phyloP scores from a whole-genome alignment of 129 eudicot species.

The Saposhnikovia divaricata region DNA sequence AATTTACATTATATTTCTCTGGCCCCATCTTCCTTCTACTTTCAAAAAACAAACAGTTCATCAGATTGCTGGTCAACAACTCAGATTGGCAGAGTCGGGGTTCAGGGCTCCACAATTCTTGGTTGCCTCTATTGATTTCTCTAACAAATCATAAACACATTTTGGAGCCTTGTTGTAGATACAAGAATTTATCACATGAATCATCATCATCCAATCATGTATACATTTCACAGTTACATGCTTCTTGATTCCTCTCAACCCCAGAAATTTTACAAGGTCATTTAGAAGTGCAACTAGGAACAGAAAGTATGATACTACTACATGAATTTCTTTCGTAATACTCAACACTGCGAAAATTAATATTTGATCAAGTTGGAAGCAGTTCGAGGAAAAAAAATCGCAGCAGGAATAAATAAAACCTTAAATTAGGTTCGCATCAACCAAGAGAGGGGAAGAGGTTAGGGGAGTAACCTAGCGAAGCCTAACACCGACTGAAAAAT shows the following conservation, averaged over 20 bases:
- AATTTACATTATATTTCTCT: not conserved
- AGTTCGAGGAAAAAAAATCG: not conserved
- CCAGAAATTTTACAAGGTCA: not conserved
- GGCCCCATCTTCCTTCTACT: slow-evolving; percentile 4
- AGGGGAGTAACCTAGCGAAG: not conserved
- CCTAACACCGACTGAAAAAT: not conserved
- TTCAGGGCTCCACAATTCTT: slow-evolving; percentile 11
- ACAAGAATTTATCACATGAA: slow-evolving; percentile 7
- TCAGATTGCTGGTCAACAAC: slow-evolving; percentile 6
- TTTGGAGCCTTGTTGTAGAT: slow-evolving; percentile 4
- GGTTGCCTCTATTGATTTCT: not conserved
- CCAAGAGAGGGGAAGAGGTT: not conserved
- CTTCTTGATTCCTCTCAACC: not conserved
- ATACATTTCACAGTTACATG: not conserved
- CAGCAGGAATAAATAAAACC: not conserved
- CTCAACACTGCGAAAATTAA: not conserved
- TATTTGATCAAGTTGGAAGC: not conserved
- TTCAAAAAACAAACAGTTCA: not conserved
- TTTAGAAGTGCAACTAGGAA: not conserved
- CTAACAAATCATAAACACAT: not conserved
- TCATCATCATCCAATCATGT: slow-evolving; percentile 1
- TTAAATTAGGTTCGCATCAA: not conserved
- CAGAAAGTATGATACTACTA: not conserved
- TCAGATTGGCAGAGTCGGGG: not conserved
- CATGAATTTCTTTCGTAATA: not conserved